Percentiles rank a stretch among this genome's conserved stretches.
Conservation (phyloP, 164 flowering plant species). For the Stephania cephalantha region DNA sequence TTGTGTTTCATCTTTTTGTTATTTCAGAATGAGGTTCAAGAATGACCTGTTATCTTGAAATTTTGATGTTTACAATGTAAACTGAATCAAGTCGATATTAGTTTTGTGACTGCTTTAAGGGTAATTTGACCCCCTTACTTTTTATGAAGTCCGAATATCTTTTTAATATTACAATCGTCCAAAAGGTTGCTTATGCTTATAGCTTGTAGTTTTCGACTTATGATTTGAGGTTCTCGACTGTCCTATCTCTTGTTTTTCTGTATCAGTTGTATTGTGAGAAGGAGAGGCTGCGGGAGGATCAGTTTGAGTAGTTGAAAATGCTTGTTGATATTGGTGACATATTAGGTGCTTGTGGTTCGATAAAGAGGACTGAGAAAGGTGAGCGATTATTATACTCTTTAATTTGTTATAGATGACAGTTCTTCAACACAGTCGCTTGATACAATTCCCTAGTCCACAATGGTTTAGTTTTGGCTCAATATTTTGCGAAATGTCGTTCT, state of each 20-base stretch:
- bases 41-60: too few relatives aligned
- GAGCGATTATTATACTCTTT: constrained; percentile 2
- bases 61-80: too few relatives aligned
- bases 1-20: neutral
- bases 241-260: constrained; percentile 15
- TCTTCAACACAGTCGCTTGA: neutral
- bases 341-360: constrained; percentile 71
- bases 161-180: too few relatives aligned
- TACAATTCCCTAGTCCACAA: neutral
- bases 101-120: too few relatives aligned
- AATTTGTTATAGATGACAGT: neutral
- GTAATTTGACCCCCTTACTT: too few relatives aligned
- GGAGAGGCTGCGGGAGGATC: constrained; percentile 61
- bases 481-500: too few relatives aligned
- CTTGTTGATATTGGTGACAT: constrained; percentile 91
- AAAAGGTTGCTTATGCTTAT: too few relatives aligned
- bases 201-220: too few relatives aligned
- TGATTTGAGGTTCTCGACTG: neutral
- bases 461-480: neutral
- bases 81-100: too few relatives aligned
- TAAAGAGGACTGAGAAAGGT: constrained; percentile 95
- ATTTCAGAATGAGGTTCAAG: neutral
- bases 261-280: constrained; percentile 89
- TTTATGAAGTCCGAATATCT: too few relatives aligned
- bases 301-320: constrained; percentile 69